phyloP scores from a whole-genome alignment of 1,284 basidiomycete species.

The Cutaneotrichosporon sp. region DNA sequence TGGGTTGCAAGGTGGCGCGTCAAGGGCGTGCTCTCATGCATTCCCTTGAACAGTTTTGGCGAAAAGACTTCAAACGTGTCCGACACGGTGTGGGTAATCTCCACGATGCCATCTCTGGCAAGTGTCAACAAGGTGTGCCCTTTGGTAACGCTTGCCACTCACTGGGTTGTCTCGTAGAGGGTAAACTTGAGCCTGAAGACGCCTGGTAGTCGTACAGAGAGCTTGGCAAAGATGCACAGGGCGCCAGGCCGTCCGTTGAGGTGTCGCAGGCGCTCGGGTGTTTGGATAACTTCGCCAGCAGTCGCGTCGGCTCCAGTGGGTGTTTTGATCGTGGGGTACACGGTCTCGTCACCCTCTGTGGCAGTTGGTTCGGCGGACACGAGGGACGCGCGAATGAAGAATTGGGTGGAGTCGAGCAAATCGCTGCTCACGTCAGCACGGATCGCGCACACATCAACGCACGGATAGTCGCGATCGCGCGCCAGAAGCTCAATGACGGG shows the following conservation, averaged over 20 bases:
- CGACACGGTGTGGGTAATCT: conserved; percentile 38
- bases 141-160: conserved; percentile 14
- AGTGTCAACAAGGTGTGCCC: neutral
- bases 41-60: conserved; percentile 49
- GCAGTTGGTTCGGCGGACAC: conserved; percentile 20
- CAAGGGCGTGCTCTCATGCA: conserved; percentile 46
- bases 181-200: conserved; percentile 45
- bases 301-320: conserved; percentile 45
- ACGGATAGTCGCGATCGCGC: conserved; percentile 16
- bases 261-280: conserved; percentile 43
- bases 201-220: conserved; percentile 47
- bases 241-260: conserved; percentile 37
- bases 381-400: conserved; percentile 41
- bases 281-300: conserved; percentile 47
- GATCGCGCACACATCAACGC: neutral
- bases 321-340: conserved; percentile 39
- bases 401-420: conserved; percentile 32
- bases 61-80: conserved; percentile 49
- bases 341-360: conserved; percentile 4
- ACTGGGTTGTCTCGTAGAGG: conserved; percentile 44
- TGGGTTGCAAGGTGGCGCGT: conserved; percentile 48
- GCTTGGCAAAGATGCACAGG: conserved; percentile 48
- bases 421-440: conserved; percentile 16
- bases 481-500: conserved; percentile 42
- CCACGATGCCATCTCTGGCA: conserved; percentile 29